Evolutionary conservation across 1,284 basidiomycete species (phyloP).

Genomic region (Rhodotorula sp.): DNA sequence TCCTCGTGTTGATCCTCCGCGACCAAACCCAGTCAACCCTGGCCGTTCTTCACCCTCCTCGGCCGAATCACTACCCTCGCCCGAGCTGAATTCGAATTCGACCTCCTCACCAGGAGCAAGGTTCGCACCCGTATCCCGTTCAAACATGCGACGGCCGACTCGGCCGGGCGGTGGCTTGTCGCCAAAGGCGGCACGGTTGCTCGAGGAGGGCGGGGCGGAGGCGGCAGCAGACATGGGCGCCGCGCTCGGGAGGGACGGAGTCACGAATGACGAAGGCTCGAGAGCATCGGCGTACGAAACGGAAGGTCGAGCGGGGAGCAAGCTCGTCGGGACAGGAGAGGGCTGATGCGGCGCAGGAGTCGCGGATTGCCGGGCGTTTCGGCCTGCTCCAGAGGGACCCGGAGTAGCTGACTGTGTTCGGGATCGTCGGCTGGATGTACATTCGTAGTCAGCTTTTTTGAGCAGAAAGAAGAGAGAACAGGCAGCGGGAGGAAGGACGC

Average conservation of each 20-base stretch:
- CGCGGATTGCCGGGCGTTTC: constrained; percentile 3
- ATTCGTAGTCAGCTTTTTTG: constrained; percentile 2
- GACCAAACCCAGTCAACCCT: neutral
- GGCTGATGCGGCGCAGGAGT: neutral
- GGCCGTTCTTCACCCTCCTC: neutral
- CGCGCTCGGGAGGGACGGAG: constrained; percentile 3
- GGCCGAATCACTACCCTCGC: constrained; percentile 16
- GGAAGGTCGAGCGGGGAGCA: constrained; percentile 27
- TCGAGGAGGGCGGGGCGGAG: neutral
- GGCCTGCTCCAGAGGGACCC: constrained; percentile 9
- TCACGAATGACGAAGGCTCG: neutral
- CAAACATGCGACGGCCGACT: constrained; percentile 37
- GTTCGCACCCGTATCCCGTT: constrained; percentile 27
- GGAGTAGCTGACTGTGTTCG: constrained; percentile 27
- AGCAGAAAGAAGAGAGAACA: too few species aligned
- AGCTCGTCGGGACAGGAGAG: constrained; percentile 8
- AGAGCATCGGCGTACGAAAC: constrained; percentile 33
- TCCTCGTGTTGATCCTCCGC: constrained; percentile 6
- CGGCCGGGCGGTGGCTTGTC: constrained; percentile 27
- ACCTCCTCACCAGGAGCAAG: constrained; percentile 28
- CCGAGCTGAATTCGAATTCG: constrained; percentile 40
- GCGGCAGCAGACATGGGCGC: constrained; percentile 15
- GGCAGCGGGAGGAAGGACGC: neutral
- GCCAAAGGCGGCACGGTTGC: constrained; percentile 18
- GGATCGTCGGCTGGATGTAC: constrained; percentile 5